Percentiles rank a stretch among this genome's conserved stretches.
Evolutionary conservation across 176 grass and related monocot genomes (phyloP).

Genomic region (Avena eriantha): DNA sequence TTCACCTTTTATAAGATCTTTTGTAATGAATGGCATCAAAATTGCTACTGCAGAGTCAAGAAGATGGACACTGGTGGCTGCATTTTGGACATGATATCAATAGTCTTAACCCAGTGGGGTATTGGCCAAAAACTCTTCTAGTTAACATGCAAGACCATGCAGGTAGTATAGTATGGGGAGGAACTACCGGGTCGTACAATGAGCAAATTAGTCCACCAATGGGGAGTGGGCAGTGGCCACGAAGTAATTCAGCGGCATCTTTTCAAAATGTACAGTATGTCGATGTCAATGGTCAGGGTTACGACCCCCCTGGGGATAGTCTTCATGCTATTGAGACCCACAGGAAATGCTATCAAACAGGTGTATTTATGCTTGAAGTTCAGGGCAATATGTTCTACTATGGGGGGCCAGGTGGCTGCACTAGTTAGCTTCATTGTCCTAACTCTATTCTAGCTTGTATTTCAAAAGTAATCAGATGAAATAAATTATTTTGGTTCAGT

Average conservation of each 20-base stretch:
- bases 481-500: background rate
- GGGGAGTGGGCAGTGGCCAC: slow-evolving; percentile 32
- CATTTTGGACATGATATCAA: slow-evolving; percentile 16
- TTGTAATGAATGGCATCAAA: too few relatives aligned
- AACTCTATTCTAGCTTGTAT: background rate
- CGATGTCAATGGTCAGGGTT: background rate
- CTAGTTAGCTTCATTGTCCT: background rate
- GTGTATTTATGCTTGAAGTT: background rate
- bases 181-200: background rate
- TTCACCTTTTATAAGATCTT: too few relatives aligned
- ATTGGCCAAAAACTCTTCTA: background rate
- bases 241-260: background rate
- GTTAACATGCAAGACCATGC: background rate
- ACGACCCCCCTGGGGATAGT: background rate
- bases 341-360: slow-evolving; percentile 2
- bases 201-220: background rate
- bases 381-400: slow-evolving; percentile 1
- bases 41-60: background rate
- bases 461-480: background rate
- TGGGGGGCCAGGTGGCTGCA: slow-evolving; percentile 32
- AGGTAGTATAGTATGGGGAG: background rate
- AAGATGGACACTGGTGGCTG: slow-evolving; percentile 38
- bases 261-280: slow-evolving; percentile 18
- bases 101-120: background rate
- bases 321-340: background rate